Base-by-base conservation (phyloP, 257 asterid genomes). In the Solanum commersonii region DNA sequence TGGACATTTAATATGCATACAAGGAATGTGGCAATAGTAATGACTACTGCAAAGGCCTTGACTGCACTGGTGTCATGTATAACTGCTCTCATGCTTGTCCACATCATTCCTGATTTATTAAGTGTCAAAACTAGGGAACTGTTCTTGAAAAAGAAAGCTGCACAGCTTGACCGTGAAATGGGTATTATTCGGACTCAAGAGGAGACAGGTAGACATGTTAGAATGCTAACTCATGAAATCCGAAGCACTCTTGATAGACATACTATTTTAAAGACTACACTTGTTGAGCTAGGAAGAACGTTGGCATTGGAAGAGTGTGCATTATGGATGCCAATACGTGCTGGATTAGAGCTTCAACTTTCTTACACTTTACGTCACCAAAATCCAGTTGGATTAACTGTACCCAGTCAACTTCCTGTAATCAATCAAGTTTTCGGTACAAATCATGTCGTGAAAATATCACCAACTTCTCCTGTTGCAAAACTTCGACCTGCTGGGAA, bases 231-330 rank as follows among this genome's bases (percentile, higher is more conserved):
- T 83, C 98, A 96, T 91, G 99, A 97, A 92, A 97, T 97, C 72
- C 90, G 99, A 92, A 97, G 99, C 93, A 97, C 99, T 40, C 99
- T 97, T 71, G 99, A 97, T 88, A 90, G 99, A 87, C 99, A 97
- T 78, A 97, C 99, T 22, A 97, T 97, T 38, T 90, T 97, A 42
- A 97, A 94, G 90, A 97, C 99, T 72, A 97, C 99, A 25, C 96
- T 97, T 34, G 96, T 96, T 87, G 99, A 97, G 95, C 93, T 97
- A 68, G 99, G 99, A 84, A 93, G 97, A 90, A 97, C 98, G 0
- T 88, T 97, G 90, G 94, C 92, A 5, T 88, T 97, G 92, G 99
- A 96, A 93, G 99, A 97, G 89, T 97, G 99, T 72, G 98, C 99
- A 20, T 91, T 97, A 46, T 97, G 99, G 99, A 97, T 97, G 99